A percentile compares a stretch with the other conserved stretches of the same genome.
phyloP scores from a whole-genome alignment of 2,329 filamentous ascomycete species.

The Shiraia bambusicola region DNA sequence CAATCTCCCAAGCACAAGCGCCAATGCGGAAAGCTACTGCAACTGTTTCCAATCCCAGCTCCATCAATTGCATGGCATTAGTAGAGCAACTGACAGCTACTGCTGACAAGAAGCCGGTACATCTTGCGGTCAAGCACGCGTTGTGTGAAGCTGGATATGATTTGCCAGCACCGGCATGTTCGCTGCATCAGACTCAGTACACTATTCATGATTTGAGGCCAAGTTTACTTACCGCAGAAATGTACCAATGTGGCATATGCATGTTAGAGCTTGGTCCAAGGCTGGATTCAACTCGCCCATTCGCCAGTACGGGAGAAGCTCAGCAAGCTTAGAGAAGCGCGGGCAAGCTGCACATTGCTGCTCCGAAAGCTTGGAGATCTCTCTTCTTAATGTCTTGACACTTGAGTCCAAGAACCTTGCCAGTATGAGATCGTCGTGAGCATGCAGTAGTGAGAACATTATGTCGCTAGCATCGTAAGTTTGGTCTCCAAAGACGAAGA shows the following conservation, averaged over 20 bases:
- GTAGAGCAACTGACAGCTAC: conserved; percentile 2
- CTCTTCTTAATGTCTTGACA: not conserved
- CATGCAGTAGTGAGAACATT: not conserved
- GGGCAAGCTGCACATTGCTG: not conserved
- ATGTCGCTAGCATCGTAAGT: conserved; percentile 1
- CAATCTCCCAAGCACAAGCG: conserved; percentile 2
- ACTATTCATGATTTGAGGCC: not conserved
- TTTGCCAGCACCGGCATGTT: not conserved
- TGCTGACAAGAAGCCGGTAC: conserved; percentile 3
- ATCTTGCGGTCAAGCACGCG: conserved; percentile 2
- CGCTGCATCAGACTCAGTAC: not conserved
- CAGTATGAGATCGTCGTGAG: conserved; percentile 1
- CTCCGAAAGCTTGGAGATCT: not conserved
- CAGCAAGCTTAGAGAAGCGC: not conserved
- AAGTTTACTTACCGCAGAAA: not conserved
- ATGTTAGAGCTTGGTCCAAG: conserved; percentile 1
- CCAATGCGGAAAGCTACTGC: conserved; percentile 2
- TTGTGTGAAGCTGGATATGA: not conserved
- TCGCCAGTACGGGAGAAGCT: not conserved
- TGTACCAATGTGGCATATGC: conserved; percentile 1
- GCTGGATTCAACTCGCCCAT: not conserved
- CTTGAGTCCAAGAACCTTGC: conserved; percentile 1
- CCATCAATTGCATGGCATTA: not conserved
- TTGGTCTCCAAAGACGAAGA: conserved; percentile 3
- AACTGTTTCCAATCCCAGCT: not conserved